phyloP scores from a whole-genome alignment of 768 basidiomycete genomes.

The Boletus insuetus region DNA sequence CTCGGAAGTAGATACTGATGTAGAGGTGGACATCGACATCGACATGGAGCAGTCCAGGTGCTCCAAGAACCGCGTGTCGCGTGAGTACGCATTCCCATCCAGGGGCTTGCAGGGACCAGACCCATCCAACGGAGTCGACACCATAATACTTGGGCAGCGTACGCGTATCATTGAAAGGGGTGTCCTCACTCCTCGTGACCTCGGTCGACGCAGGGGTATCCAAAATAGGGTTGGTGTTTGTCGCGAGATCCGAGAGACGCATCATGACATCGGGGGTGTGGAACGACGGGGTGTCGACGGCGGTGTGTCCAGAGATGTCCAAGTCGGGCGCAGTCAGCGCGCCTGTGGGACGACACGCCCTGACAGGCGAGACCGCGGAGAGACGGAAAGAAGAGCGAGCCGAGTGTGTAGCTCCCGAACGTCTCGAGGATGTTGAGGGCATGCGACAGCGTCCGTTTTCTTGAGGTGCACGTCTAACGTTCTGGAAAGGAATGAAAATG shows the following conservation, averaged over 20 bases:
- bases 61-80: slow-evolving; percentile 23
- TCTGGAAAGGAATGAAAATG: slow-evolving; percentile 13
- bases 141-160: slow-evolving; percentile 14
- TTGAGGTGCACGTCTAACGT: slow-evolving; percentile 16
- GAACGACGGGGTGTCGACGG: background rate
- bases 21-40: slow-evolving; percentile 8
- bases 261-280: slow-evolving; percentile 12
- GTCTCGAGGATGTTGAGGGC: slow-evolving; percentile 22
- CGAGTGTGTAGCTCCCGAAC: slow-evolving; percentile 5
- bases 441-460: slow-evolving; percentile 19
- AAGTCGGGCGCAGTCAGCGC: background rate
- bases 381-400: slow-evolving; percentile 22
- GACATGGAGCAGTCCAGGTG: slow-evolving; percentile 18
- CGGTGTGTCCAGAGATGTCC: background rate
- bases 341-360: background rate
- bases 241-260: slow-evolving; percentile 19
- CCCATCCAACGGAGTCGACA: slow-evolving; percentile 4
- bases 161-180: slow-evolving; percentile 21
- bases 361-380: slow-evolving; percentile 19
- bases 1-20: slow-evolving; percentile 11
- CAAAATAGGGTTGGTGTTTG: background rate
- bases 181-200: slow-evolving; percentile 5
- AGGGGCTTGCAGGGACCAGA: background rate
- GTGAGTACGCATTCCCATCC: background rate
- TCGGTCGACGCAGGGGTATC: slow-evolving; percentile 16